Conservation (phyloP, 1,139 yeast genomes). For the Oligophagozyma castellii region DNA sequence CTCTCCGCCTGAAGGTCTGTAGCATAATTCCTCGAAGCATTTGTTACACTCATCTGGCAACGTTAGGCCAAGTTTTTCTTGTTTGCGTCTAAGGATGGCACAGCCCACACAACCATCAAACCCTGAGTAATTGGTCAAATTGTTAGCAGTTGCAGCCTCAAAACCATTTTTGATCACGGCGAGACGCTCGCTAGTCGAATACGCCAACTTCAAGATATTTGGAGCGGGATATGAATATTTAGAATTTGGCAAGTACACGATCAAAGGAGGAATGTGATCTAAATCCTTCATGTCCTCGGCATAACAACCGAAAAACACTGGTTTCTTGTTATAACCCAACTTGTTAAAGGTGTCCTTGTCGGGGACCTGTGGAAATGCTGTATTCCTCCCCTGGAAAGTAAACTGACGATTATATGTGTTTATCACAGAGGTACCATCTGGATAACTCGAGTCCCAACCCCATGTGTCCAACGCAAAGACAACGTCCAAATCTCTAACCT, state of each 20-base stretch:
- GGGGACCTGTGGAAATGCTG: constrained; percentile 74
- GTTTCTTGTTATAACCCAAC: constrained; percentile 40
- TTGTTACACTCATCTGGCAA: constrained; percentile 57
- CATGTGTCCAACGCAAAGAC: constrained; percentile 74
- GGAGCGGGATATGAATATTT: constrained; percentile 53
- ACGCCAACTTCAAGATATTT: constrained; percentile 53
- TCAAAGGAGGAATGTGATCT: constrained; percentile 46
- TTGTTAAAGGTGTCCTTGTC: constrained; percentile 45
- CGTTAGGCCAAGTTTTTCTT: constrained; percentile 49
- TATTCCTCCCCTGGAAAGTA: constrained; percentile 41
- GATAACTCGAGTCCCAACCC: constrained; percentile 53
- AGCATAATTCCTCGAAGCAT: too few species aligned
- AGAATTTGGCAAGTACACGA: constrained; percentile 66
- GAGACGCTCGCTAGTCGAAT: constrained; percentile 41
- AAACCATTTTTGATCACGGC: constrained; percentile 64
- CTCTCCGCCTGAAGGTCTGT: too few species aligned
- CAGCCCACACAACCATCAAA: constrained; percentile 78
- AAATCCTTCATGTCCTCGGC: constrained; percentile 45
- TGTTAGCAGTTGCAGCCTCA: constrained; percentile 56
- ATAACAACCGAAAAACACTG: constrained; percentile 79
- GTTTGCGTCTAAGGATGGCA: constrained; percentile 70
- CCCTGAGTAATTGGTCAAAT: constrained; percentile 54
- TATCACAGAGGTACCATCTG: constrained; percentile 57
- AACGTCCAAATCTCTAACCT: constrained; percentile 56
- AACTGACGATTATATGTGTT: constrained; percentile 59